Conservation (phyloP, 2,329 filamentous ascomycete species). For the Colletotrichum orchidophilum region DNA sequence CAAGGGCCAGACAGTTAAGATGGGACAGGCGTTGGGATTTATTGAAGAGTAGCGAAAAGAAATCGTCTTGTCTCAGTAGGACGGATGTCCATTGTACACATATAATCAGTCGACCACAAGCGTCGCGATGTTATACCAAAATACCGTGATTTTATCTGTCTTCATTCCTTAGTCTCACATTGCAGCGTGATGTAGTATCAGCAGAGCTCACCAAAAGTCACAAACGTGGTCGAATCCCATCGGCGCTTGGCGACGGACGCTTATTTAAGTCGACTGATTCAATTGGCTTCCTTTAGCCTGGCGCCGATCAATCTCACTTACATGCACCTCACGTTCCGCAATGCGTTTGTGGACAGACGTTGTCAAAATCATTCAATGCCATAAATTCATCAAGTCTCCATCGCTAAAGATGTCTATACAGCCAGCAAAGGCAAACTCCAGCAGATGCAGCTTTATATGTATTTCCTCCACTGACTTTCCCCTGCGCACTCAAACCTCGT, state of each 20-base stretch:
- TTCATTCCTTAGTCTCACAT: not conserved
- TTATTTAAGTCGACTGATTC: slow-evolving; percentile 1
- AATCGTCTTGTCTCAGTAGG: not conserved
- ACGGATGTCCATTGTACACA: slow-evolving; percentile 14
- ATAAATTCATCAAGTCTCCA: slow-evolving; percentile 26
- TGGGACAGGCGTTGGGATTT: slow-evolving; percentile 86
- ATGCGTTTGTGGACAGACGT: not conserved
- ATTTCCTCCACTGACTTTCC: not conserved
- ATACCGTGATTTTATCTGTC: not conserved
- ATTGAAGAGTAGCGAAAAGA: slow-evolving; percentile 64
- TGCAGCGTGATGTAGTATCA: not conserved
- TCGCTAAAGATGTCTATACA: slow-evolving; percentile 7
- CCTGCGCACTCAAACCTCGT: not conserved
- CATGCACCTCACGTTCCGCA: not conserved
- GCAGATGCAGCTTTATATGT: slow-evolving; percentile 3
- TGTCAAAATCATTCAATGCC: slow-evolving; percentile 19
- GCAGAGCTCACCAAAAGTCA: not conserved
- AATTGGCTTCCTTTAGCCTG: not conserved
- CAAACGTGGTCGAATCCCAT: not conserved
- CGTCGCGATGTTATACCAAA: not conserved
- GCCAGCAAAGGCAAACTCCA: slow-evolving; percentile 11
- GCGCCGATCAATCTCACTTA: not conserved
- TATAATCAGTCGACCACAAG: not conserved
- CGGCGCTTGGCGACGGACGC: not conserved
- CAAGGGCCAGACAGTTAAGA: slow-evolving; percentile 87